Conservation (phyloP, 768 basidiomycete genomes). For the Tubosaeta brunneosetosa region DNA sequence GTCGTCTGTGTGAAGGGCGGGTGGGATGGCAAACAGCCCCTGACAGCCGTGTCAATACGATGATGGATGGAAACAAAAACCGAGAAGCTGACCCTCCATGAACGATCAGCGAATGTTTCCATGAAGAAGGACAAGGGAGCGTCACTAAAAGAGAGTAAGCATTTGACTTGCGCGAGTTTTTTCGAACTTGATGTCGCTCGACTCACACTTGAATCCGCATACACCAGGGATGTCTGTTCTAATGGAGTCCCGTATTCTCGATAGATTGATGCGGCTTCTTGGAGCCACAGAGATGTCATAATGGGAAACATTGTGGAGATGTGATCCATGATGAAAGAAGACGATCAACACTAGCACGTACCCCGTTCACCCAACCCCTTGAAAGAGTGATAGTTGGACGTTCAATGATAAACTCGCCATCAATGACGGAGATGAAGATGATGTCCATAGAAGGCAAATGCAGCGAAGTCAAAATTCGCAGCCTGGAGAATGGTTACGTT, state of each 20-base stretch:
- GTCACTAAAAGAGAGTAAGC: too few relatives aligned
- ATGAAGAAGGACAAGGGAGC: too few relatives aligned
- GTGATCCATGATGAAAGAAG: slow-evolving; percentile 7
- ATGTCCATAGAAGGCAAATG: slow-evolving; percentile 36
- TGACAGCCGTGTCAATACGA: slow-evolving; percentile 6
- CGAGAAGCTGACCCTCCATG: slow-evolving; percentile 15
- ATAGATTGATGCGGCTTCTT: slow-evolving; percentile 28
- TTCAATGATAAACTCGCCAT: slow-evolving; percentile 42
- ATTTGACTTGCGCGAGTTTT: not conserved
- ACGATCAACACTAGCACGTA: slow-evolving; percentile 14
- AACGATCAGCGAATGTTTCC: too few relatives aligned
- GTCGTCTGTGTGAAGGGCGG: slow-evolving; percentile 5
- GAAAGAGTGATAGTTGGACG: slow-evolving; percentile 37
- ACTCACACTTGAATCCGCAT: slow-evolving; percentile 37
- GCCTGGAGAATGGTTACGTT: slow-evolving; percentile 30
- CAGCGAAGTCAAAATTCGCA: slow-evolving; percentile 31
- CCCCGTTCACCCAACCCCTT: slow-evolving; percentile 39
- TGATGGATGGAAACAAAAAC: slow-evolving; percentile 13
- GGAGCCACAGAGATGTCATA: slow-evolving; percentile 13
- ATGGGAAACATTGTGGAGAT: slow-evolving; percentile 11
- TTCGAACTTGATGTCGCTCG: not conserved
- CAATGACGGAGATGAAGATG: slow-evolving; percentile 42
- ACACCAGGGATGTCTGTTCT: slow-evolving; percentile 33
- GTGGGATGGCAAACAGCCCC: slow-evolving; percentile 31
- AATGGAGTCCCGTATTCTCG: slow-evolving; percentile 27